These are phyloP conservation scores for Blakeslea trispora DNA, from an alignment of 371 early-diverging fungal genomes.

Conservation along the genomic window DNA sequence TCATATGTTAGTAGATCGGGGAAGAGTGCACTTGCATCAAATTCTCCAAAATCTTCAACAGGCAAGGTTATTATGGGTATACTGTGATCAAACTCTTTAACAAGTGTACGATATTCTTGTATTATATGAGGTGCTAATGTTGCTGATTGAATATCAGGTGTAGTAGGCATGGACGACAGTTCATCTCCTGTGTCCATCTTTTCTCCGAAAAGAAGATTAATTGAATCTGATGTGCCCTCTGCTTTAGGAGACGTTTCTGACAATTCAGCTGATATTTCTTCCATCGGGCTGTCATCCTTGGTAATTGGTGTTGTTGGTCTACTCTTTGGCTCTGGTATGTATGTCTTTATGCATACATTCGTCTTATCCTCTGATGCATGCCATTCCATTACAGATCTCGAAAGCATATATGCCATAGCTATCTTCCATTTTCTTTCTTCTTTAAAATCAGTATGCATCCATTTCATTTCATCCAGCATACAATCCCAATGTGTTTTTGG, in stretches of 20 bases:
- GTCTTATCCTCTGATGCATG: conserved; percentile 74
- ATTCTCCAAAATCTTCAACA: conserved; percentile 25
- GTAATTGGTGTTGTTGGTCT: background rate
- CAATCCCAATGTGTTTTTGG: conserved; percentile 87
- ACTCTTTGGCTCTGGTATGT: conserved; percentile 3
- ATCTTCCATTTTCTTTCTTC: conserved; percentile 88
- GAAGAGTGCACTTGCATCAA: conserved; percentile 40
- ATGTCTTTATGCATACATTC: conserved; percentile 61
- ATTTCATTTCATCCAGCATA: conserved; percentile 88
- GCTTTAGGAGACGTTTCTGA: too few relatives aligned
- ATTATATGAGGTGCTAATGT: conserved; percentile 20
- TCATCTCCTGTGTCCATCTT: conserved; percentile 13
- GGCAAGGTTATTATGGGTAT: conserved; percentile 32
- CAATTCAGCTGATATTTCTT: too few relatives aligned
- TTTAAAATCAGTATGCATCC: conserved; percentile 84
- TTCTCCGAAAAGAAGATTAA: background rate
- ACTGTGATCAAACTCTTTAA: conserved; percentile 28
- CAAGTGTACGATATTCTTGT: conserved; percentile 24
- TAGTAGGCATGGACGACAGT: conserved; percentile 21
- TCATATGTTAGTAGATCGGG: conserved; percentile 47
- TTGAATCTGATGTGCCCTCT: too few relatives aligned
- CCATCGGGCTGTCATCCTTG: background rate
- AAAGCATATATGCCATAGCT: conserved; percentile 69
- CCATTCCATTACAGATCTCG: conserved; percentile 83
- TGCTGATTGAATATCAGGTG: conserved; percentile 13